Evolutionary conservation across 441 rosid species (phyloP).

Genomic region (Geranium incanum): DNA sequence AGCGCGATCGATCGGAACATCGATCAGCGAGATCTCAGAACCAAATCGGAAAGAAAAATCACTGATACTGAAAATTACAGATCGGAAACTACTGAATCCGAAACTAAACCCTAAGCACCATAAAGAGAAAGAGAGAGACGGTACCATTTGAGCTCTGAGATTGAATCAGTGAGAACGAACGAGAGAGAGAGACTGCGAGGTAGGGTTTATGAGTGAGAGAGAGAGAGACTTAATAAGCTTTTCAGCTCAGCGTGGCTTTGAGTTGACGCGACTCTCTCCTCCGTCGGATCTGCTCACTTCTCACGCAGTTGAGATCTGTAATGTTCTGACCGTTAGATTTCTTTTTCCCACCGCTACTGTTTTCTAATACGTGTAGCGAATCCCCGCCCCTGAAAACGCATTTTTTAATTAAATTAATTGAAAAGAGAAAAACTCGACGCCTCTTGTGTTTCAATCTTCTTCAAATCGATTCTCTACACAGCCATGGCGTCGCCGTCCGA

Average conservation of each 20-base stretch:
- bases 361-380: background rate
- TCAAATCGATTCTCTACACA: constrained; percentile 7
- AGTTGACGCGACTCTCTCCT: constrained; percentile 38
- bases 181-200: background rate
- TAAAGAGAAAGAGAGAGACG: background rate
- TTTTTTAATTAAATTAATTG: no score
- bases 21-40: background rate
- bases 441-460: background rate
- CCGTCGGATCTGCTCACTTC: constrained; percentile 33
- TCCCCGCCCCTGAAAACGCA: no score
- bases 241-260: constrained; percentile 34
- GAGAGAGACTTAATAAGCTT: constrained; percentile 11
- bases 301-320: constrained; percentile 4
- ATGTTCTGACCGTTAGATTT: constrained; percentile 29
- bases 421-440: background rate
- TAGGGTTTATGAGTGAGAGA: constrained; percentile 1
- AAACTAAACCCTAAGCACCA: no score
- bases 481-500: constrained; percentile 50
- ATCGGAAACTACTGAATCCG: background rate
- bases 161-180: background rate
- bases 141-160: background rate
- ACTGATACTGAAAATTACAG: background rate
- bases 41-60: background rate
- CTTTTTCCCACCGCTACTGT: background rate
- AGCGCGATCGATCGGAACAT: background rate